Base-by-base conservation (phyloP, 805 yeast species). In the Barnettozyma salicaria region DNA sequence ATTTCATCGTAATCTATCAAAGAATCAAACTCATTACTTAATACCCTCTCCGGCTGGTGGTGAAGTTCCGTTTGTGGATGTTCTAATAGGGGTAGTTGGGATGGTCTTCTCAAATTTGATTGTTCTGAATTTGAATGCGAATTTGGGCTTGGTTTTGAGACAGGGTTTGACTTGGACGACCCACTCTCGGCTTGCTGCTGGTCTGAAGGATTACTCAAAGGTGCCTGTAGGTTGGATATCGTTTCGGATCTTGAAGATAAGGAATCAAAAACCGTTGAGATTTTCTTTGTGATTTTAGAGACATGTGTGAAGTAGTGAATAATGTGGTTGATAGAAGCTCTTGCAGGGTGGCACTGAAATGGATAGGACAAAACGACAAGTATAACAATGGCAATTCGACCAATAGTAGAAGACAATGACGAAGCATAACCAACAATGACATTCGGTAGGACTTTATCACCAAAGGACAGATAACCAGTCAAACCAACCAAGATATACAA, bases 311-410 rank as follows among this genome's bases (percentile, higher is more conserved):
- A 49, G 61, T 71, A 80, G 50, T 69, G 76, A 22, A 77, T 56
- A 27, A 88, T 78, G 56, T 86, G 86, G 51, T 82, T 78, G 27
- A 82, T 68, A 0, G 95, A 85, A 3, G 83, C 80, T 48, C 96
- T 70, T 21, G 94, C 85, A 0, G 97, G 97, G 50, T 88, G 95
- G 50, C 88, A 74, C 70, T 87, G 95, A 45, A 89, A 62, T 6
- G 97, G 96, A 56, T 78, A 88, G n/a, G 92, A 82, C 38, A 87
- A 68, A 45, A 81, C 70, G 18, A 89, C 96, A 58, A 88, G 63
- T 7, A 85, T 65, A 5, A 83, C 90, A 45, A 88, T 88, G 4
- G 89, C 83, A 9, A 81, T 62, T 46, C 94, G 68, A 3, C 95
- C 97, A 30, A 89, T 59, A 0, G 87, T 81, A 2, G 92, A 75